Conservation (phyloP, 2,329 filamentous ascomycete species). For the Paracoccidioides lutzii region DNA sequence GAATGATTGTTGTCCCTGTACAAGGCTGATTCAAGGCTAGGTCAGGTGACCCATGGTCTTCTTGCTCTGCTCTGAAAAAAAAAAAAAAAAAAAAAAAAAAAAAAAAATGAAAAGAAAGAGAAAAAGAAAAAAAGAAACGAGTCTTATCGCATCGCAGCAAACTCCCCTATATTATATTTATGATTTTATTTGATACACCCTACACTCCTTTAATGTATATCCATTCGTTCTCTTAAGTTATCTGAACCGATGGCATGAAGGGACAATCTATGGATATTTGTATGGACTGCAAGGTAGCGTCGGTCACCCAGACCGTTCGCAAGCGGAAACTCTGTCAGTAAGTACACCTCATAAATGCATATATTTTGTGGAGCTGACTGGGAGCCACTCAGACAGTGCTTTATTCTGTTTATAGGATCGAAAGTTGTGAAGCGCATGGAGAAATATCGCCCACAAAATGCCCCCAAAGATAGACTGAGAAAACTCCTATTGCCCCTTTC, state of each 20-base stretch:
- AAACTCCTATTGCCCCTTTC: conserved; percentile 68
- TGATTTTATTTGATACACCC: background rate
- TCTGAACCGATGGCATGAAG: background rate
- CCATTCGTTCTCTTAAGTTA: background rate
- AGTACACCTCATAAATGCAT: background rate
- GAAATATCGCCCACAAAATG: conserved; percentile 39
- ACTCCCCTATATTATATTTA: too few relatives aligned
- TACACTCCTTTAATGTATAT: background rate
- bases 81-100: too few relatives aligned
- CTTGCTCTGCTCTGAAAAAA: too few relatives aligned
- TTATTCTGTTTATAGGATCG: conserved; percentile 59
- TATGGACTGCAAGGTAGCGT: conserved; percentile 13
- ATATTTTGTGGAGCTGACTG: conserved; percentile 5
- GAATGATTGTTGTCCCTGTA: background rate
- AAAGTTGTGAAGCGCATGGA: conserved; percentile 73
- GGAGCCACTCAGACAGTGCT: conserved; percentile 50
- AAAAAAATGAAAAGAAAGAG: too few relatives aligned
- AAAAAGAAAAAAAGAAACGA: too few relatives aligned
- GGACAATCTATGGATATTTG: conserved; percentile 14
- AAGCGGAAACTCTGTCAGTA: conserved; percentile 11
- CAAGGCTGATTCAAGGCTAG: background rate
- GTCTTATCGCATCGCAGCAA: too few relatives aligned
- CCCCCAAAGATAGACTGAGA: conserved; percentile 30
- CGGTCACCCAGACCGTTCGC: conserved; percentile 4
- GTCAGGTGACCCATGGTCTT: background rate